Evolutionary conservation across 495 filamentous ascomycete species (phyloP), one percentile per base, ranked within the genome.

Genomic region (Lophiotrema nucula): DNA sequence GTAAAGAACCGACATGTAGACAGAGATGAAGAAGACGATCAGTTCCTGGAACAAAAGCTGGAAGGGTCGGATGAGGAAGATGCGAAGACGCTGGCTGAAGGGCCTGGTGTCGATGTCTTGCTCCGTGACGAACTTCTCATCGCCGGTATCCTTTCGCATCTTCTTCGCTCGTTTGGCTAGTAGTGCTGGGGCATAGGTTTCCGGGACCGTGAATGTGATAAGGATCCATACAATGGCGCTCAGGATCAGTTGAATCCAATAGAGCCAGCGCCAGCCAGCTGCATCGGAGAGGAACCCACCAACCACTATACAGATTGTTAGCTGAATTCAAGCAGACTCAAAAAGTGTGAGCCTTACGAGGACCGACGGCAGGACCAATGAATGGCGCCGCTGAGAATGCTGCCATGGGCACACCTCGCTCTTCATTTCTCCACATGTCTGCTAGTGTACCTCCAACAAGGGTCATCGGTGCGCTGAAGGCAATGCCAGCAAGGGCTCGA

Each of bases 321-420:
- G 39, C n/a, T 16, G 22, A 16, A 19, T 42, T n/a, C n/a, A n/a
- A n/a, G n/a, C n/a, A n/a, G n/a, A n/a, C n/a, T n/a, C n/a, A n/a
- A n/a, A n/a, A n/a, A n/a, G n/a, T n/a, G n/a, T n/a, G n/a, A n/a
- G n/a, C n/a, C n/a, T n/a, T n/a, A n/a, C n/a, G n/a, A 10, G 88
- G 88, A 58, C 83, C 82, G 58, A 82, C 81, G 4, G 87, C 88
- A 39, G 88, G 88, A 2, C 88, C 88, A 27, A 90, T 75, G 65
- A 91, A 89, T 0, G 88, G 88, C 25, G 87, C 88, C 24, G 88
- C 87, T 24, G 79, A 84, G 72, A 91, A 92, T 26, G 87, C 86
- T n/a, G 88, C 88, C 88, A 92, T 91, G 2, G 88, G 87, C 24
- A 91, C 83, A 65, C 88, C 88, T 33, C 88, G 78, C 65, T 92